Conservation (phyloP, 306 rosid species). For the Vigna radiata region DNA sequence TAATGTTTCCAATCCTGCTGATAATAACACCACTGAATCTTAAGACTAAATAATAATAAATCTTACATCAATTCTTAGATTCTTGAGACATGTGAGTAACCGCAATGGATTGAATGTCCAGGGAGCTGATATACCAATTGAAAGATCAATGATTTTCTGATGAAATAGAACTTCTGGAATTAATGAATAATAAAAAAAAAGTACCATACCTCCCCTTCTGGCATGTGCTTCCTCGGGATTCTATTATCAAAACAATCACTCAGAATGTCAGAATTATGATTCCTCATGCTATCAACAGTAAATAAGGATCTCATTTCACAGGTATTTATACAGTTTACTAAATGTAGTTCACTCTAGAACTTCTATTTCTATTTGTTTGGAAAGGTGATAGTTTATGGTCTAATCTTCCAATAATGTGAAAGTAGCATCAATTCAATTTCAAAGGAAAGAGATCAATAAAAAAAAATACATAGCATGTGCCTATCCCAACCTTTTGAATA, state of each 20-base stretch:
- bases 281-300: constrained; percentile 31
- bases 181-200: constrained; percentile 39
- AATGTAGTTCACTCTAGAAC: neutral
- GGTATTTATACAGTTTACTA: constrained; percentile 17
- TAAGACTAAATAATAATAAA: constrained; percentile 30
- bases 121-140: constrained; percentile 77
- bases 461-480: constrained; percentile 5
- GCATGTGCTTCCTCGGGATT: constrained; percentile 96
- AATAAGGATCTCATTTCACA: constrained; percentile 5
- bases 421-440: constrained; percentile 18
- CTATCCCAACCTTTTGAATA: constrained; percentile 29
- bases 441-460: constrained; percentile 6
- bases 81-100: constrained; percentile 72
- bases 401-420: constrained; percentile 19
- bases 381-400: neutral
- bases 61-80: constrained; percentile 71
- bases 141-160: constrained; percentile 48
- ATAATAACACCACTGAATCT: neutral
- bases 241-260: constrained; percentile 56
- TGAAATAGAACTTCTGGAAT: constrained; percentile 45
- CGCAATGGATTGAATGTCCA: constrained; percentile 92
- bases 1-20: constrained; percentile 22
- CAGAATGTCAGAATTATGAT: constrained; percentile 40
- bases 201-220: constrained; percentile 91
- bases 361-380: neutral